Evolutionary conservation across 73 alveolate species (phyloP), one percentile per base, ranked within the genome.

Genomic region (Tetrahymena thermophila): DNA sequence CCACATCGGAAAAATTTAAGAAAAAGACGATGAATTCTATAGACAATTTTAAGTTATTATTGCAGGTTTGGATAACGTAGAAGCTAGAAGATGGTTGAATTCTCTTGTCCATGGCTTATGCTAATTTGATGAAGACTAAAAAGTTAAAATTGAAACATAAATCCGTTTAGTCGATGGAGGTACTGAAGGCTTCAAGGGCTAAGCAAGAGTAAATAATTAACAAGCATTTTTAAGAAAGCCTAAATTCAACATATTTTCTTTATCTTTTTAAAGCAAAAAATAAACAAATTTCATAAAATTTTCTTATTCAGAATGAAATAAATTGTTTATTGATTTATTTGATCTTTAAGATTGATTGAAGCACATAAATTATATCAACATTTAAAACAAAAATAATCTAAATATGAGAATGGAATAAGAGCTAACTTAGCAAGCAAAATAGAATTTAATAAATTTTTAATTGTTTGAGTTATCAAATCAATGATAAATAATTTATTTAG

Each of bases 121-220:
- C 34, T 98, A 99, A 94, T 97, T 99, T 93, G 99, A 98, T 94
- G 98, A 97, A 37, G 98, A 99, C 38, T 98, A 96, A 93, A 97
- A 96, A 85, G 85, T 95, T 1, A 42, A 56, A 5, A 97, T 96
- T 28, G 96, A 96, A 44, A 94, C 99, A 83, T 94, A 97, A 31
- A 93, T 40, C 85, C 71, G 99, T 5, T 98, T 98, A 38, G 97
- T 99, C 25, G 99, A 99, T 97, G 99, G 99, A n/a, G 99, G 99
- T 56, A 99, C 99, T 4, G 99, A 99, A 97, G 99, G 99, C 58
- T 99, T 99, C 96, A 98, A 98, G 94, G 99, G 99, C 10, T 99
- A 99, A 96, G 99, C 99, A 14, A 97, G 99, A 94, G 99, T 99
- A 56, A 99, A 71, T 50, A 37, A 37, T 11, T 16, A 37, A 0